phyloP scores from a whole-genome alignment of 306 rosid species.

The Hippophae tibetana region DNA sequence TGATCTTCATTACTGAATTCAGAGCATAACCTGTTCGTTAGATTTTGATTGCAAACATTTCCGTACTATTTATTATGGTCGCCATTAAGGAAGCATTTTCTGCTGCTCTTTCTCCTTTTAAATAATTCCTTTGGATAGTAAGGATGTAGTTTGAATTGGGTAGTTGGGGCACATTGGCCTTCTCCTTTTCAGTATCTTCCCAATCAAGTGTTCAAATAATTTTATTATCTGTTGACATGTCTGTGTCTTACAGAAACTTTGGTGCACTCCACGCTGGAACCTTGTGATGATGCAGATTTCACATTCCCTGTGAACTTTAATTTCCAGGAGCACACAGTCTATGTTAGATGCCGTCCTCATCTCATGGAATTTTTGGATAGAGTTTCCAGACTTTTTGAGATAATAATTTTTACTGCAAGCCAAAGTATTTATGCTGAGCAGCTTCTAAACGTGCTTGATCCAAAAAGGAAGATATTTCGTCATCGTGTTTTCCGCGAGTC shows the following conservation, averaged over 20 bases:
- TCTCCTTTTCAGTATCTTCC: no score
- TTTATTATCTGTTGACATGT: slow-evolving; percentile 12
- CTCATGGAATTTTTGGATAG: slow-evolving; percentile 77
- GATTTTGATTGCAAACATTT: no score
- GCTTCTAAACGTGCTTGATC: slow-evolving; percentile 92
- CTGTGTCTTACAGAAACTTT: slow-evolving; percentile 70
- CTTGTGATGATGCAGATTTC: slow-evolving; percentile 86
- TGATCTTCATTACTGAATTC: no score
- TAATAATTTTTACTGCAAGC: slow-evolving; percentile 93
- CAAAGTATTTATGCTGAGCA: slow-evolving; percentile 98
- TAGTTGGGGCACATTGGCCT: no score
- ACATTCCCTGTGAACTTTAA: slow-evolving; percentile 89
- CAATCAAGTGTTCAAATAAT: no score
- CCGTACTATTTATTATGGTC: no score
- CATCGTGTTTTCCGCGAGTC: slow-evolving; percentile 95
- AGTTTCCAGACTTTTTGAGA: slow-evolving; percentile 75
- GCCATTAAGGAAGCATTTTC: no score
- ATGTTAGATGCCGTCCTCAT: slow-evolving; percentile 95
- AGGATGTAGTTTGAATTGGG: no score
- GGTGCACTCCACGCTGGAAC: slow-evolving; percentile 93
- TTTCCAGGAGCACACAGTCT: slow-evolving; percentile 74
- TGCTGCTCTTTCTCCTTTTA: no score
- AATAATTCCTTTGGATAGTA: no score
- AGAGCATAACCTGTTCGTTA: no score
- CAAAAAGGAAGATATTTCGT: slow-evolving; percentile 85